These are phyloP conservation scores for Saksenaea oblongispora DNA, from an alignment of 371 early-diverging fungal species.

Conservation along the genomic window DNA sequence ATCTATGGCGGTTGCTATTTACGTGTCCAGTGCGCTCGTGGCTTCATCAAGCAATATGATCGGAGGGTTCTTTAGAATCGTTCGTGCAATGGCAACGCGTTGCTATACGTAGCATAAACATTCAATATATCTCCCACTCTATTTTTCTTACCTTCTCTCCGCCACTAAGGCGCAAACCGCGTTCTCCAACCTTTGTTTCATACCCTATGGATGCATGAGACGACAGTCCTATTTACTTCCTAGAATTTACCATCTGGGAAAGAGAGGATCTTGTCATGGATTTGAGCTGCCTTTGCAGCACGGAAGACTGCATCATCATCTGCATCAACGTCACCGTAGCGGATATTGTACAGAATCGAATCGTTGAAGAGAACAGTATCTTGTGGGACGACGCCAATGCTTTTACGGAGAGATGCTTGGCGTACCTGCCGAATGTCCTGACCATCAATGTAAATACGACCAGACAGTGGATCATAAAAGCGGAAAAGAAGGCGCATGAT, in stretches of 20 bases:
- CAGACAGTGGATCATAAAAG: slow-evolving; percentile 84
- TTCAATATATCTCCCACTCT: not conserved
- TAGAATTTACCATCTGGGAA: slow-evolving; percentile 64
- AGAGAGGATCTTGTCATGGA: slow-evolving; percentile 67
- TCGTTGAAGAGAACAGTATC: slow-evolving; percentile 85
- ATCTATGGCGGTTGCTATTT: not conserved
- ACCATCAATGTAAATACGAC: slow-evolving; percentile 87
- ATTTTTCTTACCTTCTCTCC: slow-evolving; percentile 86
- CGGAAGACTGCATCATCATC: slow-evolving; percentile 67
- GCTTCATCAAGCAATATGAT: slow-evolving; percentile 82
- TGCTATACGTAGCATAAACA: slow-evolving; percentile 6
- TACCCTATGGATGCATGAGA: slow-evolving; percentile 59
- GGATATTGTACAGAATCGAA: slow-evolving; percentile 81
- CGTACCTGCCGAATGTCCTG: slow-evolving; percentile 77
- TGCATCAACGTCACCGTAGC: slow-evolving; percentile 65
- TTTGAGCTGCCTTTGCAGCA: slow-evolving; percentile 85
- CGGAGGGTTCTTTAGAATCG: slow-evolving; percentile 78
- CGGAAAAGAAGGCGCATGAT: slow-evolving; percentile 88
- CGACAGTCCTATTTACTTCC: not conserved
- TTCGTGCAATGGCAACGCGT: slow-evolving; percentile 87
- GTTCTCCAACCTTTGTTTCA: slow-evolving; percentile 91
- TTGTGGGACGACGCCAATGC: slow-evolving; percentile 91
- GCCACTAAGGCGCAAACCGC: slow-evolving; percentile 86
- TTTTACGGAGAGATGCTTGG: slow-evolving; percentile 66
- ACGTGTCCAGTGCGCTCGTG: slow-evolving; percentile 65